Evolutionary conservation across 768 basidiomycete genomes (phyloP).

Genomic region (Phylloporus arenicola): DNA sequence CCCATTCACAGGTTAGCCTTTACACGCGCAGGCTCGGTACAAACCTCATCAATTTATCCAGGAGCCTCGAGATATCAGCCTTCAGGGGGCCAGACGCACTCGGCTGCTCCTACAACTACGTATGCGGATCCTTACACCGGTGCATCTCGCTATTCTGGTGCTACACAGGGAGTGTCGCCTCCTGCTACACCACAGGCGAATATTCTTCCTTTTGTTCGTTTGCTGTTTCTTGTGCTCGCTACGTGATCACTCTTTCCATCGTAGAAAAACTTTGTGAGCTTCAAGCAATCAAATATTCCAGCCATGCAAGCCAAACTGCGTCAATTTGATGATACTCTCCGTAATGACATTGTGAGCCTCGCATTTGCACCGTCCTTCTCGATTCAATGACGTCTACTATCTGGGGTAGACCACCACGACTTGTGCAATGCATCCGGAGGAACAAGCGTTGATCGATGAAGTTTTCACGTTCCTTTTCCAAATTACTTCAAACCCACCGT

Average conservation of each 20-base stretch:
- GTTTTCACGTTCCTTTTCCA: conserved; percentile 55
- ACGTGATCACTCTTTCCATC: background rate
- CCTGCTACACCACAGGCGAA: conserved; percentile 27
- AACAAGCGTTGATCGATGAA: conserved; percentile 53
- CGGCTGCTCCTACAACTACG: conserved; percentile 31
- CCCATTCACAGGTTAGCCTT: conserved; percentile 74
- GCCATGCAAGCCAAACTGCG: conserved; percentile 77
- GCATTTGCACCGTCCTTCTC: background rate
- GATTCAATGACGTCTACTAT: background rate
- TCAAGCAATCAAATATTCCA: conserved; percentile 76
- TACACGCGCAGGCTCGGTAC: background rate
- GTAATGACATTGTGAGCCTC: conserved; percentile 59
- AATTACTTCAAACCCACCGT: conserved; percentile 36
- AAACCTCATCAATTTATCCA: conserved; percentile 13
- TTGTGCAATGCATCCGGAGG: conserved; percentile 67
- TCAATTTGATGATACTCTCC: conserved; percentile 67
- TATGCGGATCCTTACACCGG: conserved; percentile 72
- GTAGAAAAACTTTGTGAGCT: conserved; percentile 63
- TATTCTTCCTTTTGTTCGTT: conserved; percentile 49
- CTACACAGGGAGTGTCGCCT: conserved; percentile 33
- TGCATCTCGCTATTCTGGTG: conserved; percentile 53
- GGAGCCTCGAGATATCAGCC: conserved; percentile 64
- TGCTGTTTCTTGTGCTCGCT: background rate
- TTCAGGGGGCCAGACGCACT: conserved; percentile 29
- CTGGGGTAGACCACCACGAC: conserved; percentile 55